Evolutionary conservation across 805 yeast species (phyloP), one percentile per base, ranked within the genome.

Genomic region (Sugiyamaella lignohabitans): DNA sequence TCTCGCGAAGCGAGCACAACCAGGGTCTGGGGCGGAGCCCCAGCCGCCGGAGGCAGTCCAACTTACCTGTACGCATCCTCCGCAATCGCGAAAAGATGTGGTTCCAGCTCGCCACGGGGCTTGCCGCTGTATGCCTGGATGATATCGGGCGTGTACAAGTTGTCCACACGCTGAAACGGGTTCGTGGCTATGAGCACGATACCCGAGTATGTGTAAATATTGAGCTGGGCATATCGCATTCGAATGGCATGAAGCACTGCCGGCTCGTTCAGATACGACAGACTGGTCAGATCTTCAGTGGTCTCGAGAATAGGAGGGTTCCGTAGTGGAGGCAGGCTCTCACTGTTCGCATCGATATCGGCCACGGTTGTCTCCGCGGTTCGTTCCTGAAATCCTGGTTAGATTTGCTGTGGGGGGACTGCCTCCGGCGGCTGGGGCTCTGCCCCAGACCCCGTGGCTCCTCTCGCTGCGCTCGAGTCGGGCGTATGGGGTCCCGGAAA

Each of bases 1-100:
- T n/a, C n/a, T n/a, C n/a, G n/a, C n/a, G n/a, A n/a, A n/a, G n/a
- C n/a, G n/a, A n/a, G n/a, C n/a, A n/a, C n/a, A n/a, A n/a, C n/a
- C n/a, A n/a, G n/a, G n/a, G n/a, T n/a, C n/a, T n/a, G n/a, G n/a
- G n/a, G n/a, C n/a, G n/a, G n/a, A n/a, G n/a, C n/a, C n/a, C n/a
- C n/a, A n/a, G n/a, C n/a, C n/a, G n/a, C n/a, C n/a, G n/a, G n/a
- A n/a, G n/a, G n/a, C n/a, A n/a, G n/a, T n/a, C n/a, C n/a, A n/a
- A n/a, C n/a, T n/a, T n/a, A n/a, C n/a, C n/a, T 76, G 64, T 88
- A 89, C 4, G 98, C 97, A 60, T 93, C 97, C 66, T 89, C 98
- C 22, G 98, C 98, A 57, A 91, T 91, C 39, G 97, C 96, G 66
- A 91, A 91, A 62, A 91, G 72, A 72, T 91, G 98, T 3, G 98